Evolutionary conservation across 208 protist genomes (phyloP), one percentile per base, ranked within the genome.

Genomic region (Crithidia fasciculata): DNA sequence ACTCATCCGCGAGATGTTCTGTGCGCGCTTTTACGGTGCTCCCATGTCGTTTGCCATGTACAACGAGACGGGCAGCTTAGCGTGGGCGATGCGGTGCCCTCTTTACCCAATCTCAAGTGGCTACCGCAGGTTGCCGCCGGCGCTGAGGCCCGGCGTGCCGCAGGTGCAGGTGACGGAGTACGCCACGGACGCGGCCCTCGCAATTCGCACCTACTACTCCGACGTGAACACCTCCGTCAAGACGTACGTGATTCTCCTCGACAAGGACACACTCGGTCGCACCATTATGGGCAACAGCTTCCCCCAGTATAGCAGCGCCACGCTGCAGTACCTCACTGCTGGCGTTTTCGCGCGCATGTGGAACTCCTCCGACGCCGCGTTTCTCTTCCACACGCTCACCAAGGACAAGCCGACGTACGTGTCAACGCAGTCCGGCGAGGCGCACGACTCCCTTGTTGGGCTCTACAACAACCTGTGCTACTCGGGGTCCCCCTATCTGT

Each of bases 351-450:
- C 89, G 18, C 76, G 71, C 45, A 53, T n/a, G 19, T 84, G 71
- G 69, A 77, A 76, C 61, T 52, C 68, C 10, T 76, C 76, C 37
- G 8, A 54, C 5, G 65, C 76, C 2, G 47, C 36, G 8, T 58
- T 92, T 18, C 73, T 84, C 15, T 67, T 92, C 37, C 86, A 85
- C 65, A 92, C 71, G 15, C 71, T 92, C 18, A 83, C 72, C 16
- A 39, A 71, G 12, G 28, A 66, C 8, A 62, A 57, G 8, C 39
- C 19, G 52, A 82, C 52, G 45, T 91, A 89, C 81, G 76, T 40
- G 49, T n/a, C 66, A 5, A 52, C 63, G 4, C 64, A 80, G 28
- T 54, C 40, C 52, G 84, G 79, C 2, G 13, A 43, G 6, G 49
- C 66, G n/a, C 73, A 60, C 19, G 58, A 40, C 9, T 15, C 10